Evolutionary conservation across 495 filamentous ascomycete species (phyloP).

Genomic region (Cudoniella acicularis): DNA sequence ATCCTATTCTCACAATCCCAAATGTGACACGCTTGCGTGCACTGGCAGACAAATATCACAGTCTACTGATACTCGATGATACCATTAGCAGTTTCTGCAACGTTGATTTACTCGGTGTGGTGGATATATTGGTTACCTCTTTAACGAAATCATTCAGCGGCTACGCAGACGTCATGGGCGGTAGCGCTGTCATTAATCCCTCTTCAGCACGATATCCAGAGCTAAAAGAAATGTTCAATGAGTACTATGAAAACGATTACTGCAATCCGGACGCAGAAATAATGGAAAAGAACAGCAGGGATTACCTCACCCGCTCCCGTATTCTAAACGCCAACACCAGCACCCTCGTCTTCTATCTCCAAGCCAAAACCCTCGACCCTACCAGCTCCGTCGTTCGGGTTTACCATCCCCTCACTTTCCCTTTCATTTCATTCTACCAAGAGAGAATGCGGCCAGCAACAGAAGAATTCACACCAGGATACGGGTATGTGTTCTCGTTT

Average conservation of each 20-base stretch:
- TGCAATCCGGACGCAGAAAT: constrained; percentile 36
- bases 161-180: constrained; percentile 49
- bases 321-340: constrained; percentile 42
- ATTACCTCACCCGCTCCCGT: constrained; percentile 36
- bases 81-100: constrained; percentile 34
- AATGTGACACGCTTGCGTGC: constrained; percentile 27
- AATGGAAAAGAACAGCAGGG: constrained; percentile 38
- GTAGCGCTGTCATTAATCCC: constrained; percentile 39
- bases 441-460: constrained; percentile 32
- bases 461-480: constrained; percentile 31
- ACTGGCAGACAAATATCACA: constrained; percentile 29
- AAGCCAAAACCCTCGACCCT: constrained; percentile 14
- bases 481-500: constrained; percentile 36
- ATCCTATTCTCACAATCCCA: constrained; percentile 28
- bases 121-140: constrained; percentile 43
- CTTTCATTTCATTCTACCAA: constrained; percentile 31
- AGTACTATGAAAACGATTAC: constrained; percentile 35
- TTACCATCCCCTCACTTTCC: constrained; percentile 36
- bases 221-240: constrained; percentile 28
- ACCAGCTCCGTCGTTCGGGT: constrained; percentile 31
- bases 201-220: constrained; percentile 25
- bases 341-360: constrained; percentile 33
- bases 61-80: constrained; percentile 32
- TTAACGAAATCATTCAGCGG: constrained; percentile 51
- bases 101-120: constrained; percentile 33